A percentile compares a stretch with the other conserved stretches of the same genome.
Conservation (phyloP, 306 rosid genomes). For the Ormosia emarginata region DNA sequence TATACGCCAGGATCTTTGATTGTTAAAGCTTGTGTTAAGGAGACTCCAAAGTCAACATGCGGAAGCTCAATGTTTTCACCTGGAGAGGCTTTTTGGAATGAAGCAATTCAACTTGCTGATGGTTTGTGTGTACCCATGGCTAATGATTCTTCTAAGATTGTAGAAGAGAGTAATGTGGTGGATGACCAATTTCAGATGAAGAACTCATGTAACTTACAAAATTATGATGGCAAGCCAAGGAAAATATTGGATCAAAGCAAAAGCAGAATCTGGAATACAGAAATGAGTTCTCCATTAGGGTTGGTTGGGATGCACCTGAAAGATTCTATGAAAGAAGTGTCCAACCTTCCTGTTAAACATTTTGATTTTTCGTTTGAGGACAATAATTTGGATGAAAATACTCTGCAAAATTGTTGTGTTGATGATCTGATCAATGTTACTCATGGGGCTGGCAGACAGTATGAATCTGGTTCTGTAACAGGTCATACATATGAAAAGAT, state of each 20-base stretch:
- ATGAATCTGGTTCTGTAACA: slow-evolving; percentile 34
- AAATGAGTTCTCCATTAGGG: slow-evolving; percentile 32
- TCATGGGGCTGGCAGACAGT: slow-evolving; percentile 30
- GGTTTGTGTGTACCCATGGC: slow-evolving; percentile 56
- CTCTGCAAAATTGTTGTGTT: slow-evolving; percentile 22
- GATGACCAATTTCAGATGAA: slow-evolving; percentile 37
- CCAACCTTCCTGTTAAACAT: slow-evolving; percentile 80
- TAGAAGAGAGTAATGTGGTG: slow-evolving; percentile 34
- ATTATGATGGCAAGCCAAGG: slow-evolving; percentile 46
- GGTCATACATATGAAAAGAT: slow-evolving; percentile 36
- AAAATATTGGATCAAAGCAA: slow-evolving; percentile 47
- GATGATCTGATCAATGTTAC: slow-evolving; percentile 27
- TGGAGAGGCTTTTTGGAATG: slow-evolving; percentile 93
- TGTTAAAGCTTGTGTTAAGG: slow-evolving; percentile 41
- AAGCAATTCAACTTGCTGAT: slow-evolving; percentile 90
- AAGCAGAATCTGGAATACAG: slow-evolving; percentile 24
- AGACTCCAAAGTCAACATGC: slow-evolving; percentile 67
- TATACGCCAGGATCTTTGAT: slow-evolving; percentile 70
- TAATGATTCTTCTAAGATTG: slow-evolving; percentile 35
- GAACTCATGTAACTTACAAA: slow-evolving; percentile 48
- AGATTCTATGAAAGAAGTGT: slow-evolving; percentile 49
- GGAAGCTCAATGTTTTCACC: slow-evolving; percentile 91
- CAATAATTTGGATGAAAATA: slow-evolving; percentile 49
- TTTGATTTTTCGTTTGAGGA: slow-evolving; percentile 82
- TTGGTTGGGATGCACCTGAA: slow-evolving; percentile 37